Base-by-base conservation (phyloP, 2,329 filamentous ascomycete genomes). In the Cladosporium sp. region DNA sequence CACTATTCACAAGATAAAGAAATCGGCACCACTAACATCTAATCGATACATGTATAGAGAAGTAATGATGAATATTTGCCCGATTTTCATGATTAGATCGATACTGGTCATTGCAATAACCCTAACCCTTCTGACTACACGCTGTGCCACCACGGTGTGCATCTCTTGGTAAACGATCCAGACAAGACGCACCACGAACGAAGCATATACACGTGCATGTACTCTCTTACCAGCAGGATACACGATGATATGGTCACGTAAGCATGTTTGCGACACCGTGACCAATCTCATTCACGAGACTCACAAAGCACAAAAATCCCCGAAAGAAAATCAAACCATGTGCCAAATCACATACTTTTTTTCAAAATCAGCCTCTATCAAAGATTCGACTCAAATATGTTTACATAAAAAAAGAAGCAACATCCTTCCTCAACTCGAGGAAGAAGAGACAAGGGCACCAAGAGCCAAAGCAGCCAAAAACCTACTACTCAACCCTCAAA, bases 401-500 rank as follows among this genome's bases (percentile, higher is more conserved):
- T 47, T 62, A 61, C 47, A 62, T 7, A n/a, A 28, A 54, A n/a
- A 55, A 34, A 30, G 34, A 55, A 34, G n/a, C 44, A 62, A 15
- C 14, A 7, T 24, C 6, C 3, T 21, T 12, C 15, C 21, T 30
- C 57, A 59, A 44, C 24, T 24, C 24, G 24, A n/a, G 10, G 4
- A 21, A 6, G 11, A 14, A 44, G 5, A 47, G n/a, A n/a, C 1
- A 12, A 8, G 52, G 10, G 41, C 28, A 24, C 6, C 34, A 18
- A 30, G 57, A 28, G 55, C 7, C 4, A 2, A 15, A 34, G 55
- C 2, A 21, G 3, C 7, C 18, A 26, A 24, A 32, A 6, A 6
- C 28, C 28, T n/a, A 30, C 63, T 88, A 93, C 74, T 93, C 91
- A 67, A 92, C 86, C 68, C 91, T 85, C 69, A 93, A 83, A 60